Conservation (phyloP, 805 yeast genomes). For the Wickerhamomyces kurtzmanii region DNA sequence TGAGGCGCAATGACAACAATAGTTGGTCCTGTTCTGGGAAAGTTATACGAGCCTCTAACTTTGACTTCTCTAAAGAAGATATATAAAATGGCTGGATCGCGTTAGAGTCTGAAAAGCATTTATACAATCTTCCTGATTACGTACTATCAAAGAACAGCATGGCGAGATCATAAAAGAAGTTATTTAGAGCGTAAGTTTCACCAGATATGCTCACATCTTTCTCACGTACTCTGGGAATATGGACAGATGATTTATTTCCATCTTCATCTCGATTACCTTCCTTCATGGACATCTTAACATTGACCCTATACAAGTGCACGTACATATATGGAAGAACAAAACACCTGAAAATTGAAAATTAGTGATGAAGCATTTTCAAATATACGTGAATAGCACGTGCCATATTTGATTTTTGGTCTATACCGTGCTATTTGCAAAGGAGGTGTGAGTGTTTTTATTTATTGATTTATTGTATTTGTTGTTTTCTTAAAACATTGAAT, state of each 20-base stretch:
- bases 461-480: no score
- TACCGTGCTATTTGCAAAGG: no score
- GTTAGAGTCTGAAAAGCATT: not conserved
- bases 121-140: not conserved
- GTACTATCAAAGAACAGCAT: constrained; percentile 10
- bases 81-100: constrained; percentile 9
- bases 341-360: no score
- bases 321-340: no score
- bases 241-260: constrained; percentile 3
- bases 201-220: not conserved
- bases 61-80: constrained; percentile 66
- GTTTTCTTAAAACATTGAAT: no score
- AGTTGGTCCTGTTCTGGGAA: constrained; percentile 56
- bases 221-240: constrained; percentile 6
- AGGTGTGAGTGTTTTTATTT: no score
- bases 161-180: constrained; percentile 10
- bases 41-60: constrained; percentile 58
- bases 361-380: no score
- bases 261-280: no score
- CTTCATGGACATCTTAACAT: no score
- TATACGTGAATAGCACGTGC: no score
- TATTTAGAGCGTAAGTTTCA: constrained; percentile 4
- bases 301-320: no score
- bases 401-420: no score
- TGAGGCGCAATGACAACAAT: constrained; percentile 78